phyloP scores from a whole-genome alignment of 345 rosid species.

The Ceriops zippeliana region DNA sequence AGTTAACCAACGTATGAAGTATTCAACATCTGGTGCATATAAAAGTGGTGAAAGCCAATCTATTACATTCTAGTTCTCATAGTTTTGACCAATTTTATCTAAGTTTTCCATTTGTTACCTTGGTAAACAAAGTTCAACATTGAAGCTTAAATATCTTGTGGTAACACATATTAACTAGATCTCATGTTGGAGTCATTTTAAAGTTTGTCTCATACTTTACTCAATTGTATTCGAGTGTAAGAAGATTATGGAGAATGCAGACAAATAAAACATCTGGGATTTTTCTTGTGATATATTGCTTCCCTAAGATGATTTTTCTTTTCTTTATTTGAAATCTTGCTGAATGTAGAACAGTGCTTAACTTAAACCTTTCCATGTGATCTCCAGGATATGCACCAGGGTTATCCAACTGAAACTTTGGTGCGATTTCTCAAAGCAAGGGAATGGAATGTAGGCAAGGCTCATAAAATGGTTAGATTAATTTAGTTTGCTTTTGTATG shows the following conservation, averaged over 20 bases:
- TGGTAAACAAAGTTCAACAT: no score
- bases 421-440: slow-evolving; percentile 31
- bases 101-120: no score
- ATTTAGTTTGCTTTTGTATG: neutral
- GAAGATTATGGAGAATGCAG: neutral
- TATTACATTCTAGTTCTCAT: neutral
- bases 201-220: no score
- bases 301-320: neutral
- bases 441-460: slow-evolving; percentile 31
- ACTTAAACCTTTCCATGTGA: neutral
- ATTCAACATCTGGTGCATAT: neutral
- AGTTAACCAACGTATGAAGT: neutral
- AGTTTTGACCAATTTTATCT: neutral
- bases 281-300: neutral
- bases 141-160: no score
- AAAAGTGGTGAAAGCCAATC: neutral
- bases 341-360: neutral
- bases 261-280: neutral
- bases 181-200: no score
- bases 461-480: slow-evolving; percentile 30
- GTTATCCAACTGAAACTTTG: slow-evolving; percentile 27
- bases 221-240: no score
- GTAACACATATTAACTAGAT: no score
- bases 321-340: neutral
- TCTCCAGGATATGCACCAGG: slow-evolving; percentile 32